phyloP scores from a whole-genome alignment of 768 basidiomycete genomes.

The Suillus spraguei region DNA sequence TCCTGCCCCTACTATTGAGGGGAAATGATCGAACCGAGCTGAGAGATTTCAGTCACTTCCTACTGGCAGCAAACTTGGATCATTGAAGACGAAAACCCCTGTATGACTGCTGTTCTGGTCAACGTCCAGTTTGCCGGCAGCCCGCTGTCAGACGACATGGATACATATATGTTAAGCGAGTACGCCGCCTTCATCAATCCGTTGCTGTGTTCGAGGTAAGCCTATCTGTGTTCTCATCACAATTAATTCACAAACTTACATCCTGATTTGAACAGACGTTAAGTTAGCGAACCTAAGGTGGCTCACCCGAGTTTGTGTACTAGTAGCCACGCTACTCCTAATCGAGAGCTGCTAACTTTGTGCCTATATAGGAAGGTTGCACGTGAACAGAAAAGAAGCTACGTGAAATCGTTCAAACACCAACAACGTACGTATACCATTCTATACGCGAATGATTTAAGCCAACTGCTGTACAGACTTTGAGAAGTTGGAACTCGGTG shows the following conservation, averaged over 20 bases:
- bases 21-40: background rate
- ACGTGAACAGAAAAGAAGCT: conserved; percentile 2
- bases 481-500: background rate
- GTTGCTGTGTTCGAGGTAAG: conserved; percentile 4
- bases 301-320: background rate
- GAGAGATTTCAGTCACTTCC: background rate
- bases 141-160: background rate
- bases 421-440: background rate
- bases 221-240: conserved; percentile 1
- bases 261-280: background rate
- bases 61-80: background rate
- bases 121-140: background rate
- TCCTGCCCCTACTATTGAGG: background rate
- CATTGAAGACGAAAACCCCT: background rate
- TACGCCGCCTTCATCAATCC: background rate
- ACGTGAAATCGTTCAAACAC: background rate
- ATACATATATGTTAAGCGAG: background rate
- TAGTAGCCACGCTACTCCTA: background rate
- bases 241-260: background rate
- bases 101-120: background rate
- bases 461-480: background rate
- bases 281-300: background rate
- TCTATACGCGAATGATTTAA: background rate
- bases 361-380: background rate
- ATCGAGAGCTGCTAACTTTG: conserved; percentile 1